Conservation (phyloP, 345 rosid species). For the Eucalyptus cladocalyx region DNA sequence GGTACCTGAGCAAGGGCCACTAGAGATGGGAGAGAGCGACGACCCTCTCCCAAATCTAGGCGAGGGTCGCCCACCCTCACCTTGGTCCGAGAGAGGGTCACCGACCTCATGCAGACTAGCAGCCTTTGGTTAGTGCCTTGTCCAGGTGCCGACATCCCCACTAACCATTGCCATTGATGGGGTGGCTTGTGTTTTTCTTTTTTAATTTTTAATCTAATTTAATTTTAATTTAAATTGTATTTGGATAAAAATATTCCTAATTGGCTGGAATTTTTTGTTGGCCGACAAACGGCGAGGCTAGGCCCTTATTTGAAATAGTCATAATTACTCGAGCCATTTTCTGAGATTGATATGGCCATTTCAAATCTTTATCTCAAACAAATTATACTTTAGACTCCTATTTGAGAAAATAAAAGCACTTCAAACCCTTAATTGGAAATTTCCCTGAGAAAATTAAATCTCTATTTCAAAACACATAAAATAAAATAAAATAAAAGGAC, state of each 20-base stretch:
- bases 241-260: fast-evolving
- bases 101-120: fast-evolving
- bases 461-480: too few relatives aligned
- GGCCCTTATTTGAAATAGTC: too few relatives aligned
- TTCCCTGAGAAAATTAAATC: fast-evolving
- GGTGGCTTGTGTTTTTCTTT: fast-evolving
- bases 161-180: fast-evolving
- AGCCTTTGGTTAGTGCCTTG: too few relatives aligned
- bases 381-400: fast-evolving
- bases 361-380: too few relatives aligned
- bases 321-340: fast-evolving
- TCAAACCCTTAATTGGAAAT: fast-evolving
- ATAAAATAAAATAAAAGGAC: too few relatives aligned
- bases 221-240: too few relatives aligned
- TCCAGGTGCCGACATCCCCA: fast-evolving
- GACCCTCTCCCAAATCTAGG: too few relatives aligned
- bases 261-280: too few relatives aligned
- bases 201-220: too few relatives aligned
- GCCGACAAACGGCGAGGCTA: fast-evolving
- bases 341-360: fast-evolving
- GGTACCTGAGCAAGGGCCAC: too few relatives aligned
- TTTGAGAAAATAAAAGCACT: fast-evolving
- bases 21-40: too few relatives aligned
- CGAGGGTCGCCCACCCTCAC: too few relatives aligned
- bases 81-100: fast-evolving